Percentiles rank a stretch among this genome's conserved stretches.
These are phyloP conservation scores for Ustilago crameri DNA, from an alignment of 1,284 basidiomycete genomes.

Conservation along the genomic window DNA sequence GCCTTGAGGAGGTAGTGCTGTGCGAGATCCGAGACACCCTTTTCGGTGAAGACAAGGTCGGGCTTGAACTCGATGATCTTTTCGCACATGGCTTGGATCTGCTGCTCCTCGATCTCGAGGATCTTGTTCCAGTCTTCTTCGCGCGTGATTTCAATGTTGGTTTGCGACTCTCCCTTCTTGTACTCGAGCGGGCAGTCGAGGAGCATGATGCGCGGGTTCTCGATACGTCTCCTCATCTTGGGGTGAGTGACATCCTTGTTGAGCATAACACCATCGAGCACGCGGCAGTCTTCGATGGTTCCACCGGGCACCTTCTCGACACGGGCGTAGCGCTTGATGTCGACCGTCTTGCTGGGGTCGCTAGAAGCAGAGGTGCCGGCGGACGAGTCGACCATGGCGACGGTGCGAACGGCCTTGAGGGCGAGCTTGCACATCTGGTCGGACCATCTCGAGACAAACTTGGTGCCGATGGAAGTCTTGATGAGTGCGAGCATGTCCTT, in stretches of 20 bases:
- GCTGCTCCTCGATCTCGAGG: conserved; percentile 96
- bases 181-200: conserved; percentile 98
- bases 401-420: conserved; percentile 88
- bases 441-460: conserved; percentile 95
- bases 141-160: conserved; percentile 97
- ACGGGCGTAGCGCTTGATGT: conserved; percentile 96
- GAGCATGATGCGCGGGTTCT: conserved; percentile 87
- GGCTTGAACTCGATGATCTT: conserved; percentile 93
- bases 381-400: conserved; percentile 72
- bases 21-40: conserved; percentile 92
- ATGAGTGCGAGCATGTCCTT: conserved; percentile 94
- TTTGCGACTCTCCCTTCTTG: conserved; percentile 98
- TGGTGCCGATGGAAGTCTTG: conserved; percentile 99
- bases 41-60: conserved; percentile 95
- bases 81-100: conserved; percentile 88
- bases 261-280: conserved; percentile 91
- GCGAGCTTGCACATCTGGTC: conserved; percentile 97
- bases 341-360: conserved; percentile 75
- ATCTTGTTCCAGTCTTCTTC: conserved; percentile 93
- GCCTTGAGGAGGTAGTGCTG: conserved; percentile 91
- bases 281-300: conserved; percentile 91
- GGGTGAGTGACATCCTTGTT: conserved; percentile 99
- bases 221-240: conserved; percentile 91
- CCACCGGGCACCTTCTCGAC: conserved; percentile 98
- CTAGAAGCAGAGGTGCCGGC: conserved; percentile 20